Evolutionary conservation across 352 stramenopile species (phyloP).

Genomic region (Phytophthora boehmeriae): DNA sequence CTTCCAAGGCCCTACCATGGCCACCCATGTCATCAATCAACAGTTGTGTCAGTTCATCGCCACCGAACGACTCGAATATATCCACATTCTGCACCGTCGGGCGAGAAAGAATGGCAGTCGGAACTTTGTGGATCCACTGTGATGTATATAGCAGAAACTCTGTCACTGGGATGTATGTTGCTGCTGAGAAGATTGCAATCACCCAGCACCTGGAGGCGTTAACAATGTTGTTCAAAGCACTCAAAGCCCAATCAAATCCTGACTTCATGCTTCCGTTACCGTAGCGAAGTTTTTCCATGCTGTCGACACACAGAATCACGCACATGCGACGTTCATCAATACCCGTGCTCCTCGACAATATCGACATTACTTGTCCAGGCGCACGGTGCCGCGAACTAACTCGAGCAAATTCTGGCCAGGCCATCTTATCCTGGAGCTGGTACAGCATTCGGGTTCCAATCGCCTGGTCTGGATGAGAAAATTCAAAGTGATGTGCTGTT

Average conservation of each 20-base stretch:
- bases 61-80: constrained; percentile 4
- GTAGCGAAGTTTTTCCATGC: constrained; percentile 7
- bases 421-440: constrained; percentile 12
- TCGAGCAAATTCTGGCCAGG: constrained; percentile 1
- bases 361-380: constrained; percentile 7
- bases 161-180: constrained; percentile 9
- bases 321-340: constrained; percentile 14
- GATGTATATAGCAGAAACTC: constrained; percentile 10
- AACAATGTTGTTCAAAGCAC: constrained; percentile 6
- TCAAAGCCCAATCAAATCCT: too few relatives aligned
- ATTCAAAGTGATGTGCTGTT: constrained; percentile 12
- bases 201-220: constrained; percentile 14
- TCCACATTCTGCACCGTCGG: constrained; percentile 5
- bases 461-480: not conserved
- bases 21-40: constrained; percentile 27
- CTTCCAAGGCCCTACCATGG: constrained; percentile 22
- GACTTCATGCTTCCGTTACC: constrained; percentile 6
- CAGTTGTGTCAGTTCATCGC: constrained; percentile 11
- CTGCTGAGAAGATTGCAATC: constrained; percentile 13
- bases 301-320: constrained; percentile 27
- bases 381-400: not conserved
- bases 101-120: constrained; percentile 4
- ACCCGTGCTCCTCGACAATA: constrained; percentile 11
- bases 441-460: constrained; percentile 21
- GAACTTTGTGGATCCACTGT: constrained; percentile 6